Evolutionary conservation across 2,329 filamentous ascomycete species (phyloP), one percentile per base, ranked within the genome.

Genomic region (Phoma sp.): DNA sequence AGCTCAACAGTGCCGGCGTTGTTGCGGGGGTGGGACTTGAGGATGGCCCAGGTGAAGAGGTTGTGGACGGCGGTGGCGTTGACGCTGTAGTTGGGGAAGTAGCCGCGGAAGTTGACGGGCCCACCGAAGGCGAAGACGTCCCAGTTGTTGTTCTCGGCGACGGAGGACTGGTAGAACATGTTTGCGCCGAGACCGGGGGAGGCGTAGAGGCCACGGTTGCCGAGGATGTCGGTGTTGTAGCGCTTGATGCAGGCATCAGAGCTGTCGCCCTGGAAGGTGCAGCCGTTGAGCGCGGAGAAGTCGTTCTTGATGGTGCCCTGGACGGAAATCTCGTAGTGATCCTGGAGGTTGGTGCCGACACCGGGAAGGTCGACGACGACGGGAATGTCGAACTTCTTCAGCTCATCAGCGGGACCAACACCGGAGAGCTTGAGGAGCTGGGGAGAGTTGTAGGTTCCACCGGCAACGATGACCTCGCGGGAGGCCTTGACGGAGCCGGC

Each of bases 11-110:
- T 82, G 7, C 89, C 89, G 5, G 71, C 78, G 70, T 71, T 73
- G 68, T 90, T 89, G 47, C 83, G 82, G 0, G 86, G 81, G 63
- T 88, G 86, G 0, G 83, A 81, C 71, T 88, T 87, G 47, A 90
- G 77, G 3, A 82, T 79, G 9, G 74, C 73, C 80, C 80, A 83
- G 11, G 78, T 75, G 60, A 81, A 79, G 44, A 75, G 68, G 4
- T 81, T 75, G 63, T 83, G 86, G 18, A 65, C 60, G 2, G 33
- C 74, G 0, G 79, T 79, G 4, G 82, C 76, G 2, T 82, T 80
- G 40, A 83, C 75, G n/a, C 81, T 82, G 51, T 82, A 79, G 35
- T 80, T 78, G 0, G 82, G 82, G 73, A 81, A 85, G 73, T 84
- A 83, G 14, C 82, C 81, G 14, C 74, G 72, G 76, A 84, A 84